phyloP scores from a whole-genome alignment of 208 protist genomes.

The Novymonas esmeraldas region DNA sequence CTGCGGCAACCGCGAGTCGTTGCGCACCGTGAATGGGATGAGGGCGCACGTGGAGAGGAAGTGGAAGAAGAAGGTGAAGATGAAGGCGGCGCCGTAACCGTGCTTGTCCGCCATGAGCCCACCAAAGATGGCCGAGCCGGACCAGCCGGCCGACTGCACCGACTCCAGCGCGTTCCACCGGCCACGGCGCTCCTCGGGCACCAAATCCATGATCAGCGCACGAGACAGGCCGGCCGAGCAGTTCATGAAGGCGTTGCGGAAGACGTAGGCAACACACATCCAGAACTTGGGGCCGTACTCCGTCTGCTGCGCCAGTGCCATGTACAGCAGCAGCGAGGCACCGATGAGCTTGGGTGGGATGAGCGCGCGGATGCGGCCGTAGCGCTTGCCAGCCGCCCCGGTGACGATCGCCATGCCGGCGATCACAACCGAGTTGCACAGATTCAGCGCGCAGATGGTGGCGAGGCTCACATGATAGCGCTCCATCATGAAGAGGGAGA shows the following conservation, averaged over 20 bases:
- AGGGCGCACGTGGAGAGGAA: conserved; percentile 35
- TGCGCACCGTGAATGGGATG: conserved; percentile 50
- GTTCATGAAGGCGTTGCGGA: conserved; percentile 70
- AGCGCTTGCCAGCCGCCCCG: conserved; percentile 40
- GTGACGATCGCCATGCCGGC: conserved; percentile 50
- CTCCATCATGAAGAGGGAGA: conserved; percentile 76
- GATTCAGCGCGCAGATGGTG: conserved; percentile 42
- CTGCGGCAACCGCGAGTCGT: conserved; percentile 50
- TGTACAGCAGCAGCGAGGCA: conserved; percentile 59
- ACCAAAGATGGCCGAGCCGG: conserved; percentile 64
- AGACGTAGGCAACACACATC: conserved; percentile 63
- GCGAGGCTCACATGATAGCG: conserved; percentile 50
- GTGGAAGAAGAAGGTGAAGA: conserved; percentile 79
- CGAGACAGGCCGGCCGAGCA: conserved; percentile 57
- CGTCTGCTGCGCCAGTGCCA: conserved; percentile 49
- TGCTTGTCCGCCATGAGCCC: conserved; percentile 58
- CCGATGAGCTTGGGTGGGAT: conserved; percentile 54
- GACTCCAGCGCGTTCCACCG: conserved; percentile 78
- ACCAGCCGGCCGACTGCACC: conserved; percentile 70
- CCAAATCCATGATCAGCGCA: conserved; percentile 74
- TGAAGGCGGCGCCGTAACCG: conserved; percentile 70
- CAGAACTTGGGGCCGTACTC: conserved; percentile 29
- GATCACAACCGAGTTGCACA: conserved; percentile 52
- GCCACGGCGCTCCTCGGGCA: conserved; percentile 45
- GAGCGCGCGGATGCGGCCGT: conserved; percentile 55